Evolutionary conservation across 208 protist genomes (phyloP), one percentile per base, ranked within the genome.

Genomic region (Trypanosoma rangeli): DNA sequence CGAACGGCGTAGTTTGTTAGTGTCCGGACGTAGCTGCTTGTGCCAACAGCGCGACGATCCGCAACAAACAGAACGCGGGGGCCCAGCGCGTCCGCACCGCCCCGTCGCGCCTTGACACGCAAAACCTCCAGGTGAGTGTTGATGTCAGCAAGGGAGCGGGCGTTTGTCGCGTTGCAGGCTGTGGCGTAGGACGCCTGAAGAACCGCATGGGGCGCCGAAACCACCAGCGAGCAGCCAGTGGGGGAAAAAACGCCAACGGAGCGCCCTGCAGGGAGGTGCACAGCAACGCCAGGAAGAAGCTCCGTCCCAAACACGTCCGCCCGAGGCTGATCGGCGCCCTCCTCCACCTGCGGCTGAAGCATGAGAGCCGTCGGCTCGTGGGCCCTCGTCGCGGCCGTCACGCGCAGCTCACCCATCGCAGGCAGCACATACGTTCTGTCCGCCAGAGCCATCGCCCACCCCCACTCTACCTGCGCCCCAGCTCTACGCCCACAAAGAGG

Each of bases 241-340:
- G 76, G 70, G 35, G 82, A 83, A 68, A 87, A 93, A n/a, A 90
- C 66, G 48, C 67, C 64, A 48, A 86, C 54, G 10, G 62, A 78
- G n/a, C 75, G 66, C 12, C 62, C 72, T 0, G 67, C 63, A 28
- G 84, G 87, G 5, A 93, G 77, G 13, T 70, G 77, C 48, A 86
- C 70, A 20, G 82, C 74, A 42, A 83, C 70, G 4, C 83, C 84
- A 3, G 80, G 65, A 5, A 61, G 16, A 22, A 93, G 69, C 63
- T 93, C 82, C n/a, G 78, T 78, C 18, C 84, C 84, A 33, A 78
- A 74, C 7, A 90, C 57, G 28, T 93, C 84, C 4, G 87, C 87
- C 22, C 82, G 80, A 31, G 66, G 65, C 22, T 70, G 26, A 15
- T 74, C 74, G 28, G 49, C 60, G 5, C 67, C 74, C 4, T 76